Evolutionary conservation across 495 filamentous ascomycete genomes (phyloP).

Genomic region (Hypoxylon cercidicola): DNA sequence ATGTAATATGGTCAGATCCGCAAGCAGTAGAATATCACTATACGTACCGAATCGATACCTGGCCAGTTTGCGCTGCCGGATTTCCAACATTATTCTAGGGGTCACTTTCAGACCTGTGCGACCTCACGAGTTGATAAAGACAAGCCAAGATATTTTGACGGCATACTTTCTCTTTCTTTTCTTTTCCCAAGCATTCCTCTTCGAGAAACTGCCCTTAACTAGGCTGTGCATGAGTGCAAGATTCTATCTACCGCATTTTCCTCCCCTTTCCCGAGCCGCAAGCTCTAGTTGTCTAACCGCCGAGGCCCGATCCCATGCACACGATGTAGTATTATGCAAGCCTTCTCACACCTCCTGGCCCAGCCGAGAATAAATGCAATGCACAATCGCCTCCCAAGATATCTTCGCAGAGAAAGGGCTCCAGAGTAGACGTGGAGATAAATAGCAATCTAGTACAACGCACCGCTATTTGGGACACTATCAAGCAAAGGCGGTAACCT

Average conservation of each 20-base stretch:
- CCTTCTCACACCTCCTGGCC: constrained; percentile 18
- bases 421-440: not conserved
- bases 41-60: too few relatives aligned
- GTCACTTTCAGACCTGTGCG: not conserved
- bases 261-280: not conserved
- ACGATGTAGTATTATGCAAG: constrained; percentile 20
- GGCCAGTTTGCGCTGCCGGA: too few relatives aligned
- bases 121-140: not conserved
- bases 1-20: too few relatives aligned
- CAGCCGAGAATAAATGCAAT: constrained; percentile 27
- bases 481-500: constrained; percentile 68
- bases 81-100: not conserved
- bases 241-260: constrained; percentile 14
- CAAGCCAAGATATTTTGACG: not conserved
- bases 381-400: constrained; percentile 1
- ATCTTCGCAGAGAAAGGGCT: not conserved
- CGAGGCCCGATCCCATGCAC: not conserved
- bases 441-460: not conserved
- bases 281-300: not conserved
- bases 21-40: too few relatives aligned
- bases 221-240: not conserved
- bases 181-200: not conserved
- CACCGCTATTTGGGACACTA: not conserved
- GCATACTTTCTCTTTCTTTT: not conserved
- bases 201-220: not conserved